These are phyloP conservation scores for Pistacia integerrima DNA, from an alignment of 345 rosid species.

Conservation along the genomic window DNA sequence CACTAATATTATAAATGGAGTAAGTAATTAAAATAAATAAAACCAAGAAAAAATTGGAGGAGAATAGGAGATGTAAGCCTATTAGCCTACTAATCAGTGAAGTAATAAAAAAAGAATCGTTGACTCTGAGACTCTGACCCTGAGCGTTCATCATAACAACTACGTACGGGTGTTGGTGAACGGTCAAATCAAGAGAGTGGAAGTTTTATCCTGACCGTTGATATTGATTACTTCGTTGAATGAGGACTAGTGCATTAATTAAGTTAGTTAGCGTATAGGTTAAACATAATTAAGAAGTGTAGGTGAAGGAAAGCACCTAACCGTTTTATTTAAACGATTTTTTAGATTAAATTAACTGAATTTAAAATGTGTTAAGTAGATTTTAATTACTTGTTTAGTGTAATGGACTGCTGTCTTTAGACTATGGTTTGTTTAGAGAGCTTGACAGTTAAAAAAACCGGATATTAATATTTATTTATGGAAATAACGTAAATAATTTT, in stretches of 20 bases:
- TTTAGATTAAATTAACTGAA: background rate
- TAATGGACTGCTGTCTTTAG: background rate
- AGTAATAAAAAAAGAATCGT: background rate
- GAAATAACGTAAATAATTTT: too few species aligned
- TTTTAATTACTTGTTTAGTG: too few species aligned
- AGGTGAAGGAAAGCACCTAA: slow-evolving; percentile 13
- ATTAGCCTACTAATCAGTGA: too few species aligned
- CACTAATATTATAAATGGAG: too few species aligned
- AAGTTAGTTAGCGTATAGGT: background rate
- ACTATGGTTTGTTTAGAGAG: background rate
- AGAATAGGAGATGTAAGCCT: too few species aligned
- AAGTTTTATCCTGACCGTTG: slow-evolving; percentile 12
- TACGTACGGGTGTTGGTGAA: background rate
- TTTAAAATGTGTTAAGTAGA: background rate
- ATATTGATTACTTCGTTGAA: slow-evolving; percentile 3
- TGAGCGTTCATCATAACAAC: background rate
- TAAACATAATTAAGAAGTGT: slow-evolving; percentile 6
- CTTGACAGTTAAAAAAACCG: background rate
- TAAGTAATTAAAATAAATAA: too few species aligned
- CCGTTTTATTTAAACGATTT: background rate
- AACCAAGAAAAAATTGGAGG: too few species aligned
- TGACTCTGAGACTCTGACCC: background rate
- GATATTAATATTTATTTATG: too few species aligned
- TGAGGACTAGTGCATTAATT: background rate
- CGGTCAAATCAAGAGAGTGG: background rate